Conservation (phyloP, 768 basidiomycete species). For the Omphalotus guepiniiformis region DNA sequence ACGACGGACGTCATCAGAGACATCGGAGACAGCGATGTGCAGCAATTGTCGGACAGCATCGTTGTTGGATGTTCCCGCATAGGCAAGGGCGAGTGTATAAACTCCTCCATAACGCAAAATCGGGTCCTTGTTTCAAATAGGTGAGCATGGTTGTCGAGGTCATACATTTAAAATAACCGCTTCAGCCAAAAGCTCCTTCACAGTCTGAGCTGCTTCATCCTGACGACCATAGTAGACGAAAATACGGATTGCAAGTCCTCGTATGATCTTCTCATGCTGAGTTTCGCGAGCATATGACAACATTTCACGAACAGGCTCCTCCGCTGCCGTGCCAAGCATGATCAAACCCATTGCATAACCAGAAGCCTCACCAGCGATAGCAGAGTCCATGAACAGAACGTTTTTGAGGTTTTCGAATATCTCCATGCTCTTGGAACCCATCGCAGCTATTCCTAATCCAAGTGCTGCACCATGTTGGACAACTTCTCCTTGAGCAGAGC, state of each 20-base stretch:
- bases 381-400: constrained; percentile 89
- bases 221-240: constrained; percentile 91
- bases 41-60: constrained; percentile 86
- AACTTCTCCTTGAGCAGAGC: constrained; percentile 72
- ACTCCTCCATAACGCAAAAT: constrained; percentile 97
- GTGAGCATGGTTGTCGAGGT: constrained; percentile 3
- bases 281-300: constrained; percentile 94
- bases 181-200: constrained; percentile 74
- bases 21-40: constrained; percentile 97
- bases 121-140: constrained; percentile 62
- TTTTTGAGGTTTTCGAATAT: constrained; percentile 91
- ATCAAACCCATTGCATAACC: constrained; percentile 98
- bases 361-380: constrained; percentile 92
- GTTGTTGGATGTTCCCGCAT: constrained; percentile 95
- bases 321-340: constrained; percentile 92
- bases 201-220: constrained; percentile 86
- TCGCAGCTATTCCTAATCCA: constrained; percentile 92
- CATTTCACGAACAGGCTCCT: constrained; percentile 87
- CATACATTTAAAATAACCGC: constrained; percentile 50
- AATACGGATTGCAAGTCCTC: constrained; percentile 88
- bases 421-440: constrained; percentile 87
- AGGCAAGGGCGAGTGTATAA: constrained; percentile 93
- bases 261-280: constrained; percentile 98
- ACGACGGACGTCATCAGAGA: constrained; percentile 93
- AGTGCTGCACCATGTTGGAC: constrained; percentile 97